Evolutionary conservation across 257 asterid species (phyloP).

Genomic region (Solanum arcanum): DNA sequence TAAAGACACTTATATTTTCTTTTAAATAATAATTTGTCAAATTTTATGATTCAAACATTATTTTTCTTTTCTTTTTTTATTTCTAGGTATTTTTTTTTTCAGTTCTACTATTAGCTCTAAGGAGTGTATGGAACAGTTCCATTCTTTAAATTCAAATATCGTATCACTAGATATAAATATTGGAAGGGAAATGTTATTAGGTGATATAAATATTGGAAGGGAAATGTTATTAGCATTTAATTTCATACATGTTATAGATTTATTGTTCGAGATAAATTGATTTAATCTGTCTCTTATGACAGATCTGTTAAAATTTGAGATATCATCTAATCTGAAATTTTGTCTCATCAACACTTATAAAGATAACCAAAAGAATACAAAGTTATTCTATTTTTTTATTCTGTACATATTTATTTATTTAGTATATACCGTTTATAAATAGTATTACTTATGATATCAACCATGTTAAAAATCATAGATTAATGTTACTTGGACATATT

Average conservation of each 20-base stretch:
- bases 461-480: background rate
- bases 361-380: background rate
- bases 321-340: no score
- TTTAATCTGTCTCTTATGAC: background rate
- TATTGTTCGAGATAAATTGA: background rate
- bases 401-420: no score
- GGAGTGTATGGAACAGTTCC: background rate
- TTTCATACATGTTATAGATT: background rate
- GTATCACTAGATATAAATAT: background rate
- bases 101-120: background rate
- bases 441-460: background rate
- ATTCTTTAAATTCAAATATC: no score
- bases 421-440: no score
- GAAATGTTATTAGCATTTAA: background rate
- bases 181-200: no score
- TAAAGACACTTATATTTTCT: no score
- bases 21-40: no score
- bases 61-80: background rate
- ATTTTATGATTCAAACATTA: no score
- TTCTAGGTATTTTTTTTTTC: no score
- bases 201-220: no score
- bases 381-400: no score
- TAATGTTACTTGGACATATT: background rate
- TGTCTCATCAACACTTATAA: background rate
- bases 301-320: background rate